Evolutionary conservation across 768 basidiomycete genomes (phyloP).

Genomic region (Phlebiopsis flavidoalba): DNA sequence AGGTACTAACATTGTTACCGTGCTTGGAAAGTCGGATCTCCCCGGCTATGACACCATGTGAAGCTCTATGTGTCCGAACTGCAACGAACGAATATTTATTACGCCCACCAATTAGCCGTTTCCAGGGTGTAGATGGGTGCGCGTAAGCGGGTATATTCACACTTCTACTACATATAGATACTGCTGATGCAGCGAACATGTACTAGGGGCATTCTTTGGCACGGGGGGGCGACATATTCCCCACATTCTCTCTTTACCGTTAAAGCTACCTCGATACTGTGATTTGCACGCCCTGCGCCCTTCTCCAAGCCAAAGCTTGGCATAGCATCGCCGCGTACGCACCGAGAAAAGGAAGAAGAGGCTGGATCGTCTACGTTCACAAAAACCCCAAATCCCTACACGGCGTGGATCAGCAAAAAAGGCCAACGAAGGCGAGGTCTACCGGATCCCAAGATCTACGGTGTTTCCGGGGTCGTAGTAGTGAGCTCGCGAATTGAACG

Average conservation of each 20-base stretch:
- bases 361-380: conserved; percentile 51
- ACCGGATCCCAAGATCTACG: conserved; percentile 92
- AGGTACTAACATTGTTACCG: conserved; percentile 83
- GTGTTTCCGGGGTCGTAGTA: conserved; percentile 98
- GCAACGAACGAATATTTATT: conserved; percentile 97
- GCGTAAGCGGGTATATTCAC: conserved; percentile 22
- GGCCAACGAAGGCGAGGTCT: conserved; percentile 81
- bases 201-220: conserved; percentile 93
- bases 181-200: conserved; percentile 7
- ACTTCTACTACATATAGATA: neutral
- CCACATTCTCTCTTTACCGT: conserved; percentile 97
- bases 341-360: conserved; percentile 17
- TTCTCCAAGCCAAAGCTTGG: conserved; percentile 71
- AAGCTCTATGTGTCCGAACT: conserved; percentile 98
- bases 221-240: too few species aligned
- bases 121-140: conserved; percentile 93
- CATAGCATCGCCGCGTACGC: conserved; percentile 38
- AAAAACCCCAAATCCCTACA: conserved; percentile 82
- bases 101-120: conserved; percentile 92
- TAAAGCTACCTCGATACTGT: conserved; percentile 96
- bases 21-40: conserved; percentile 93
- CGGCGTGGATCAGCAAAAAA: conserved; percentile 88
- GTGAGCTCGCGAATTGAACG: conserved; percentile 90
- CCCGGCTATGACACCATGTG: conserved; percentile 96
- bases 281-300: conserved; percentile 86